These are phyloP conservation scores for Aphanomyces cochlioides DNA, from an alignment of 352 stramenopile genomes.

Conservation along the genomic window DNA sequence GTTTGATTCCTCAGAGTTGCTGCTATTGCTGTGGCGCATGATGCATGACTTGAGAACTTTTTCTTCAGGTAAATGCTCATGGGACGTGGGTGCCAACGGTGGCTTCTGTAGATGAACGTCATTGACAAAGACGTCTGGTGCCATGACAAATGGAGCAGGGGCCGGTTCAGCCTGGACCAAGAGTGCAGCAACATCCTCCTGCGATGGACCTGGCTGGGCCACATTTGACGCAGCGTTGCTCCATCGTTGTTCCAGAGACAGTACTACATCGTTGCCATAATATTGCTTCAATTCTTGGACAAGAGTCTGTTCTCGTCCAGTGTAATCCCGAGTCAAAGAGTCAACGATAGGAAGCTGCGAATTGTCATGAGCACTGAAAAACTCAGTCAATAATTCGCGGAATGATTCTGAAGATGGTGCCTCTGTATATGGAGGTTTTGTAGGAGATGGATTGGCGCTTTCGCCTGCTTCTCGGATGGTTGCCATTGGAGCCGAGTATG, in stretches of 20 bases:
- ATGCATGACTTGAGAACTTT: background rate
- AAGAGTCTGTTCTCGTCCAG: background rate
- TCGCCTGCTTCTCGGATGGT: background rate
- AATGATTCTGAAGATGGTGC: background rate
- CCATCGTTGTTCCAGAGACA: background rate
- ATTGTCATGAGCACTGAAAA: constrained; percentile 1
- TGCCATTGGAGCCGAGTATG: background rate
- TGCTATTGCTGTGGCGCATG: background rate
- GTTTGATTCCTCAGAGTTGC: background rate
- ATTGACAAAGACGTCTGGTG: background rate
- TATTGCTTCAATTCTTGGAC: background rate
- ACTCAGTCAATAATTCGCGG: background rate
- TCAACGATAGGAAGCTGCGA: background rate
- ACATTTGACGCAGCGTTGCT: too few relatives aligned
- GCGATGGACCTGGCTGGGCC: background rate
- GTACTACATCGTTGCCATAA: background rate
- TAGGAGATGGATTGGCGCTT: background rate
- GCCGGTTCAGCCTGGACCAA: background rate
- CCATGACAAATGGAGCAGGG: constrained; percentile 11
- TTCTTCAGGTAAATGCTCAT: background rate
- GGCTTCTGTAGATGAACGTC: background rate
- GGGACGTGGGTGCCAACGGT: background rate
- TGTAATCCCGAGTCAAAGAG: constrained; percentile 1
- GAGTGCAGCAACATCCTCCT: background rate
- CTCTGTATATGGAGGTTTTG: background rate